A percentile compares a stretch with the other conserved stretches of the same genome.
phyloP scores from a whole-genome alignment of 495 filamentous ascomycete genomes.

The Margaritispora aquatica region DNA sequence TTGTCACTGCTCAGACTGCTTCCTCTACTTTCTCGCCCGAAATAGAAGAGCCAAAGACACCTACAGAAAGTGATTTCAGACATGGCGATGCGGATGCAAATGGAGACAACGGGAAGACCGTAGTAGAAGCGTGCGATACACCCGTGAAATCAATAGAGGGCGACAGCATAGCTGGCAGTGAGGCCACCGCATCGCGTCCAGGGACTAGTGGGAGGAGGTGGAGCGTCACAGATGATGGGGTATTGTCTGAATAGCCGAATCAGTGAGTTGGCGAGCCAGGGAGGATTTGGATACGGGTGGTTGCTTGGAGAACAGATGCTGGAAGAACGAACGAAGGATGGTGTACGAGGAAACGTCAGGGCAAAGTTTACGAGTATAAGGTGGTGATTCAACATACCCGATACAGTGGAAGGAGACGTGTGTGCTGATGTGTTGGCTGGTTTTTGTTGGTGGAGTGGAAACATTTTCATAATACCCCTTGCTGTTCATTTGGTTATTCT shows the following conservation, averaged over 20 bases:
- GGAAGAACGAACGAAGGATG: not conserved
- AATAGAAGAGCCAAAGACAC: constrained; percentile 8
- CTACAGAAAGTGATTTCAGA: not conserved
- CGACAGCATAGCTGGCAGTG: no score
- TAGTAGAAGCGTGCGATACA: not conserved
- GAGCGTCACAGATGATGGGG: constrained; percentile 24
- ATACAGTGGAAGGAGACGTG: no score
- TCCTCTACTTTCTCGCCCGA: constrained; percentile 5
- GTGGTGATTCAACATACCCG: no score
- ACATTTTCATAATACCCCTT: not conserved
- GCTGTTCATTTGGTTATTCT: not conserved
- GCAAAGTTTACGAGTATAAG: no score
- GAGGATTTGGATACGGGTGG: no score
- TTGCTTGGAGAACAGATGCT: not conserved
- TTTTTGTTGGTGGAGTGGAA: not conserved
- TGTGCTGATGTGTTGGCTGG: no score
- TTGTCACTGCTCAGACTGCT: not conserved
- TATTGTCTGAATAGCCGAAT: constrained; percentile 20
- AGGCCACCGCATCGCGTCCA: no score
- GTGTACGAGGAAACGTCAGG: no score
- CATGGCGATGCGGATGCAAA: constrained; percentile 1
- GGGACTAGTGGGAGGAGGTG: constrained; percentile 21
- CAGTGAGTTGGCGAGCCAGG: not conserved
- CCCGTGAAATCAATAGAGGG: not conserved
- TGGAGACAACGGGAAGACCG: not conserved